Percentiles rank a stretch among this genome's conserved stretches.
These are phyloP conservation scores for Rhizoctonia solani DNA, from an alignment of 1,284 basidiomycete species.

Conservation along the genomic window DNA sequence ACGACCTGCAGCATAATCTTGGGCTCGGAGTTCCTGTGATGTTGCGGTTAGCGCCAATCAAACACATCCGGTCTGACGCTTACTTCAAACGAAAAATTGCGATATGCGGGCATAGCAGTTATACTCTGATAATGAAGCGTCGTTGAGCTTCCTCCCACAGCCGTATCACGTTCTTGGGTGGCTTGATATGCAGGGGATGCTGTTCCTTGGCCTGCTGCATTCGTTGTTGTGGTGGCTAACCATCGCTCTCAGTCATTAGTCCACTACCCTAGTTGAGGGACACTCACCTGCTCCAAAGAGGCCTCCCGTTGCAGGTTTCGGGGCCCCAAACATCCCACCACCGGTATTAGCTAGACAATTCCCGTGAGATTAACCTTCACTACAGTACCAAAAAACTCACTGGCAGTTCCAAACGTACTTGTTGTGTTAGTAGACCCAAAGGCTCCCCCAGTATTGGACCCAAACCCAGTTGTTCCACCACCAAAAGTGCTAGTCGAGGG, in stretches of 20 bases:
- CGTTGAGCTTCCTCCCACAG: slow-evolving; percentile 42
- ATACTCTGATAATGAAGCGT: slow-evolving; percentile 72
- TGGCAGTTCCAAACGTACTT: slow-evolving; percentile 52
- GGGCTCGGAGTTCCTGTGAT: slow-evolving; percentile 67
- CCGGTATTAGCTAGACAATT: too few relatives aligned
- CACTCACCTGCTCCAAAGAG: slow-evolving; percentile 27
- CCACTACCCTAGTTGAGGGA: background rate
- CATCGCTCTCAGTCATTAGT: background rate
- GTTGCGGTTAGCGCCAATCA: slow-evolving; percentile 45
- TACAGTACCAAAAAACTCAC: too few relatives aligned
- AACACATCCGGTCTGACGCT: slow-evolving; percentile 41
- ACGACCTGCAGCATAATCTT: slow-evolving; percentile 77
- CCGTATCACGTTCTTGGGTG: slow-evolving; percentile 64
- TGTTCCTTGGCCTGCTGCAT: slow-evolving; percentile 51
- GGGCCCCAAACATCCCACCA: slow-evolving; percentile 29
- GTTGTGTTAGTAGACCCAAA: slow-evolving; percentile 46
- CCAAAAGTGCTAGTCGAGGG: slow-evolving; percentile 45
- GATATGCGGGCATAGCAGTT: slow-evolving; percentile 70
- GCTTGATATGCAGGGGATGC: slow-evolving; percentile 60
- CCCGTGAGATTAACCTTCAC: too few relatives aligned
- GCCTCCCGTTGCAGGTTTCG: too few relatives aligned
- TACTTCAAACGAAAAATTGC: slow-evolving; percentile 73
- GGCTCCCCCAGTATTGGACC: slow-evolving; percentile 43
- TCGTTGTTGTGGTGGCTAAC: slow-evolving; percentile 16
- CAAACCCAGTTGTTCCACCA: slow-evolving; percentile 48